A percentile compares a stretch with the other conserved stretches of the same genome.
Evolutionary conservation across 257 asterid species (phyloP).

Genomic region (Penstemon barbatus): DNA sequence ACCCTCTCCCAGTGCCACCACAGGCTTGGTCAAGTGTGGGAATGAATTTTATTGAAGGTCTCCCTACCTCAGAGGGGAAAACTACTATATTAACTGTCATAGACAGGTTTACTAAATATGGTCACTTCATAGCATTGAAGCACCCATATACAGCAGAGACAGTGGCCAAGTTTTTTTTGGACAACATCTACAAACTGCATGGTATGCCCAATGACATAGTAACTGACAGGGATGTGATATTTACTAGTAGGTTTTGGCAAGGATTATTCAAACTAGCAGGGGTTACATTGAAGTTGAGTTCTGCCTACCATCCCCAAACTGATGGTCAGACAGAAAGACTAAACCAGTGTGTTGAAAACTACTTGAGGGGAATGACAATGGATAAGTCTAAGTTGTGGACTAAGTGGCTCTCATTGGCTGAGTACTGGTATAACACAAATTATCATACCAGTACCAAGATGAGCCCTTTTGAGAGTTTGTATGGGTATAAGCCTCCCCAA

Average conservation of each 20-base stretch:
- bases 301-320: neutral
- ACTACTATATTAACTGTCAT: neutral
- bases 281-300: neutral
- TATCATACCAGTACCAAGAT: too few species aligned
- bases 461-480: too few species aligned
- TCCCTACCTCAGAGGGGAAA: neutral
- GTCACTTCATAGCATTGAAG: neutral
- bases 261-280: neutral
- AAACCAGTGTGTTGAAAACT: neutral
- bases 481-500: too few species aligned
- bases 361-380: neutral
- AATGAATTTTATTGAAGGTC: neutral
- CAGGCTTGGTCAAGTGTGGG: neutral
- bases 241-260: neutral
- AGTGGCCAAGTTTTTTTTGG: neutral
- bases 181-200: neutral
- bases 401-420: neutral
- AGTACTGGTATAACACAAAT: neutral
- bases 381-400: neutral
- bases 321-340: neutral
- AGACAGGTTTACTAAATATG: neutral
- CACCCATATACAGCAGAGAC: neutral
- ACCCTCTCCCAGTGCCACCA: neutral
- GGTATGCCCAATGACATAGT: neutral
- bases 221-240: neutral